Evolutionary conservation across 2,329 filamentous ascomycete genomes (phyloP).

Genomic region (Fusarium begoniae): DNA sequence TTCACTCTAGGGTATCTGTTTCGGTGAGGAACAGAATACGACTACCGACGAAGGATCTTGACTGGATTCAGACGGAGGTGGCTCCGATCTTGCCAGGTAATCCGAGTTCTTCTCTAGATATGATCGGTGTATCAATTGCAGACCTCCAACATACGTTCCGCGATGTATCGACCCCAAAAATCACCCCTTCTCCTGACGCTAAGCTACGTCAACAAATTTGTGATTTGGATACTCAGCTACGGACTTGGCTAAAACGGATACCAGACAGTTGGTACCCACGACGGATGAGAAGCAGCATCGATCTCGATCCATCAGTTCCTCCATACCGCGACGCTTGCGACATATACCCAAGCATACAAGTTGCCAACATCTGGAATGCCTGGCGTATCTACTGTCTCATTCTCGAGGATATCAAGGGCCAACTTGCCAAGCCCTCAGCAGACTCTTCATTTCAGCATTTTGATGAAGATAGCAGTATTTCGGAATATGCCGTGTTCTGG

Average conservation of each 20-base stretch:
- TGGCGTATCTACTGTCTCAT: slow-evolving; percentile 24
- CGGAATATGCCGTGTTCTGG: background rate
- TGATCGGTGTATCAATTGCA: slow-evolving; percentile 7
- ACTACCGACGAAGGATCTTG: background rate
- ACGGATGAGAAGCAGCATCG: background rate
- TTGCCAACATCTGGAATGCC: slow-evolving; percentile 30
- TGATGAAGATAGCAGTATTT: fast-evolving
- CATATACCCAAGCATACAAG: slow-evolving; percentile 24
- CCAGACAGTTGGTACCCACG: background rate
- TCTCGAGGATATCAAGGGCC: background rate
- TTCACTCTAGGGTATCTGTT: slow-evolving; percentile 18
- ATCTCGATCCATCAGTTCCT: fast-evolving
- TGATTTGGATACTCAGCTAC: background rate
- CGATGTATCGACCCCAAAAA: background rate
- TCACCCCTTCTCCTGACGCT: fast-evolving
- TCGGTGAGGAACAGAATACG: background rate
- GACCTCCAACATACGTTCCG: background rate
- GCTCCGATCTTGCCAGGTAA: slow-evolving; percentile 3
- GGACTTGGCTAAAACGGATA: background rate
- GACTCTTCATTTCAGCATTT: fast-evolving
- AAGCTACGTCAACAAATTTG: background rate
- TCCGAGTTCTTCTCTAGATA: slow-evolving; percentile 20
- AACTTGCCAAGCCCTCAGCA: fast-evolving
- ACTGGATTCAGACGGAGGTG: background rate
- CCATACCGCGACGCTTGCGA: background rate